Base-by-base conservation (phyloP, 2,329 filamentous ascomycete genomes). In the Hymenoscyphus linearis region DNA sequence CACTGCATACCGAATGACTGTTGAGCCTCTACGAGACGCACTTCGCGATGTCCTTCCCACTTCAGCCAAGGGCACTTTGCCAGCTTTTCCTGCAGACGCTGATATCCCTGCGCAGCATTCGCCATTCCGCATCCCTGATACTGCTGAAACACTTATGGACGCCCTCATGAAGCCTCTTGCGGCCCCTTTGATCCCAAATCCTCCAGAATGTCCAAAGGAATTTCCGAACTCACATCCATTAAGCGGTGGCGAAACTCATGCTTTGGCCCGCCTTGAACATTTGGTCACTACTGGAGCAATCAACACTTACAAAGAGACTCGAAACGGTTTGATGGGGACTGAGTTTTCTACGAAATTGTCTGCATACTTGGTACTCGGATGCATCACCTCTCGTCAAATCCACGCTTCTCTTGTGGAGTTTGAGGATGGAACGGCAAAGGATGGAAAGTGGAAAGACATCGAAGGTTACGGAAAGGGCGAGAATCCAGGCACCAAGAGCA, bases 271-370 rank as follows among this genome's bases (percentile, higher is more conserved):
- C 0, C 73, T 93, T 2, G 69, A 75, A 2, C 78, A 88, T 65
- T 77, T 91, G 3, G 78, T 91, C 57, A 77, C 77, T 9, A 82
- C 80, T 1, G 86, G 86, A 1, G 76, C 80, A 6, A 84, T 88
- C 74, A 82, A 78, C 0, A 74, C 75, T 1, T 93, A 93, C 73
- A 88, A 90, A 69, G 79, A 83, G 18, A 89, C 87, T 0, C 82
- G 89, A 2, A 91, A 93, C 62, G 87, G 87, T 0, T 78, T 92
- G 1, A 72, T 92, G 0, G 89, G 89, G 1, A 71, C 78, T 1
- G 86, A 91, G 65, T 91, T 87, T 69, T 89, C 86, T 68, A 91
- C 89, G 2, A 93, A 92, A 63, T 76, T 93, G 0, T 91, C 89
- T 0, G 86, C 84, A 0, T 93, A 85, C 71, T 79, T 93, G 0